Conservation (phyloP, 768 basidiomycete species). For the Stropharia rugosoannulata region DNA sequence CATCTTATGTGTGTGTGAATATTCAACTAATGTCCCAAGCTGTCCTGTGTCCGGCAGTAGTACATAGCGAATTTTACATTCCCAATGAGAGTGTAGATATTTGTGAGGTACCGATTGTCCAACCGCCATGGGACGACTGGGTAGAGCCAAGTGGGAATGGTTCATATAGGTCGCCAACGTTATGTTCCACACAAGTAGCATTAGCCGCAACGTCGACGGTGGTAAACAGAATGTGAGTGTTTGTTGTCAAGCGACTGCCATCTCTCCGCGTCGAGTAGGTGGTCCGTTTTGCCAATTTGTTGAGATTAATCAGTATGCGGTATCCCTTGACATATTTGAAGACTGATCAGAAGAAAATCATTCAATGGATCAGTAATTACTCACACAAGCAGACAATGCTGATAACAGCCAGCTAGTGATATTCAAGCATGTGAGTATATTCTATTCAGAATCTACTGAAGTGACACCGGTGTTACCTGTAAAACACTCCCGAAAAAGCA, state of each 20-base stretch:
- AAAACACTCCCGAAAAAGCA: conserved; percentile 29
- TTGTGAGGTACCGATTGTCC: conserved; percentile 11
- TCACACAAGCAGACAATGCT: conserved; percentile 32
- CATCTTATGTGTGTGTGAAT: too few species aligned
- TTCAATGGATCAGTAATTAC: conserved; percentile 2
- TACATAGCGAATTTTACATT: background rate
- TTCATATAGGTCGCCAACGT: conserved; percentile 19
- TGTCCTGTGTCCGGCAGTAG: too few species aligned
- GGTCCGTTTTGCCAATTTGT: conserved; percentile 20
- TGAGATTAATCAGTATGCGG: conserved; percentile 34
- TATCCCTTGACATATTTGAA: conserved; percentile 26
- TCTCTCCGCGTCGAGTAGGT: conserved; percentile 7
- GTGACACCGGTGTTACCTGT: conserved; percentile 20
- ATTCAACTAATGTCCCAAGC: too few species aligned
- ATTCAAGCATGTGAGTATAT: background rate
- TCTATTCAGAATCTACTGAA: background rate
- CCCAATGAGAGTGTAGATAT: conserved; percentile 14
- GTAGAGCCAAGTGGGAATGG: conserved; percentile 4
- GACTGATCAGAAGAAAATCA: background rate
- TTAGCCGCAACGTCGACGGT: conserved; percentile 19
- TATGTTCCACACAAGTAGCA: conserved; percentile 4
- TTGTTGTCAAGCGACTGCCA: conserved; percentile 23
- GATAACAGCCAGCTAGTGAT: conserved; percentile 32
- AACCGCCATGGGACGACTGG: background rate
- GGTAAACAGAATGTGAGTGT: conserved; percentile 27